Conservation (phyloP, 208 protist species). For the Acanthamoeba healyi region DNA sequence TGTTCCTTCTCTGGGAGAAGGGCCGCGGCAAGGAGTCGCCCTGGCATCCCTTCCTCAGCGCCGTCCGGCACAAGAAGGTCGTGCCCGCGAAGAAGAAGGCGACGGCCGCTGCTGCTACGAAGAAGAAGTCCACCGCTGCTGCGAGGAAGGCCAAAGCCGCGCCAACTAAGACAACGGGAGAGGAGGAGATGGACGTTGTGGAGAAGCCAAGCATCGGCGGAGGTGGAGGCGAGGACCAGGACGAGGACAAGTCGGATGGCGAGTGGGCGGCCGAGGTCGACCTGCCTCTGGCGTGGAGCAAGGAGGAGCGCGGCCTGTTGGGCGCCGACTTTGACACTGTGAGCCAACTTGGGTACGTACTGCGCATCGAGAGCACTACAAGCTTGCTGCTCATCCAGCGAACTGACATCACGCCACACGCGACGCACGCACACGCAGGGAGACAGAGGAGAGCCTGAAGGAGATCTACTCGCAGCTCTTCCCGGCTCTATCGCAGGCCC, state of each 20-base stretch:
- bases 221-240: neutral
- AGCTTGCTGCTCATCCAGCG: neutral
- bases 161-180: neutral
- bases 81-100: neutral
- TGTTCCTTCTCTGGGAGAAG: constrained; percentile 29
- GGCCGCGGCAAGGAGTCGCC: neutral
- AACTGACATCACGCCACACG: neutral
- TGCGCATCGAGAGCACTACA: neutral
- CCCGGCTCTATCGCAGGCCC: constrained; percentile 20
- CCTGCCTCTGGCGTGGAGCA: neutral
- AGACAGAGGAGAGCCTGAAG: neutral
- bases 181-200: neutral
- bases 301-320: neutral
- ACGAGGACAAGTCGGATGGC: neutral
- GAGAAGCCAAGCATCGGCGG: neutral
- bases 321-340: neutral
- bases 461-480: constrained; percentile 11
- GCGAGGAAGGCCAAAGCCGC: neutral
- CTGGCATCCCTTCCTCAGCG: neutral
- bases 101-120: neutral
- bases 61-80: neutral
- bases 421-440: neutral
- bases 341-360: neutral
- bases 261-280: neutral
- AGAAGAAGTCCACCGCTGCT: neutral